A percentile compares a stretch with the other conserved stretches of the same genome.
Evolutionary conservation across 192 early-diverging fungal genomes (phyloP).

Genomic region (Coemansia sp.): DNA sequence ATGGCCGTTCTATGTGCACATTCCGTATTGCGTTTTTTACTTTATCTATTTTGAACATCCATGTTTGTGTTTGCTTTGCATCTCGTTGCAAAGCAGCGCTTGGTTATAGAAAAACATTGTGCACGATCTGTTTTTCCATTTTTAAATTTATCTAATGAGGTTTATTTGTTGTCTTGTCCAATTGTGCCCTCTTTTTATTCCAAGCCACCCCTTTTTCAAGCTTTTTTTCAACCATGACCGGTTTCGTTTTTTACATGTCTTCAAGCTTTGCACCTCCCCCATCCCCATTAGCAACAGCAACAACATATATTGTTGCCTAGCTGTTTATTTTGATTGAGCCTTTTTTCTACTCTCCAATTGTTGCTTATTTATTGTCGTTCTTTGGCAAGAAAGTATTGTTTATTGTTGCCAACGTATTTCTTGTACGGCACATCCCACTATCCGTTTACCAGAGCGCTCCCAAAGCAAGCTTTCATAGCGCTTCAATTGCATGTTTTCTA

Average conservation of each 20-base stretch:
- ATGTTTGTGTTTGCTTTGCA: background rate
- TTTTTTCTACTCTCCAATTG: background rate
- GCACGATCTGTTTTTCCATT: background rate
- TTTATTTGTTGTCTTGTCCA: background rate
- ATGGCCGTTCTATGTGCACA: no score
- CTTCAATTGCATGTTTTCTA: constrained; percentile 12
- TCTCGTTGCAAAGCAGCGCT: background rate
- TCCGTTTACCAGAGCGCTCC: background rate
- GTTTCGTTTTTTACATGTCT: background rate
- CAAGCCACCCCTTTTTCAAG: background rate
- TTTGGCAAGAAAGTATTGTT: background rate
- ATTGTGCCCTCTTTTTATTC: background rate
- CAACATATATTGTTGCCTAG: background rate
- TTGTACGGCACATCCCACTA: background rate
- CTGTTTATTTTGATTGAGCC: constrained; percentile 9
- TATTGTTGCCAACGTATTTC: background rate
- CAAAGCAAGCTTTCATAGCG: background rate
- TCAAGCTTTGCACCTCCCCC: background rate
- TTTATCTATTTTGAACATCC: no score
- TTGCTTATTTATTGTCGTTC: background rate
- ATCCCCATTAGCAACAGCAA: background rate
- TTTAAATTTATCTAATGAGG: background rate
- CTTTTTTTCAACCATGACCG: background rate
- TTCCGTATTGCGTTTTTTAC: no score
- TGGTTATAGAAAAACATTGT: background rate